Base-by-base conservation (phyloP, 371 early-diverging fungal species). In the Syncephalastrum racemosum region DNA sequence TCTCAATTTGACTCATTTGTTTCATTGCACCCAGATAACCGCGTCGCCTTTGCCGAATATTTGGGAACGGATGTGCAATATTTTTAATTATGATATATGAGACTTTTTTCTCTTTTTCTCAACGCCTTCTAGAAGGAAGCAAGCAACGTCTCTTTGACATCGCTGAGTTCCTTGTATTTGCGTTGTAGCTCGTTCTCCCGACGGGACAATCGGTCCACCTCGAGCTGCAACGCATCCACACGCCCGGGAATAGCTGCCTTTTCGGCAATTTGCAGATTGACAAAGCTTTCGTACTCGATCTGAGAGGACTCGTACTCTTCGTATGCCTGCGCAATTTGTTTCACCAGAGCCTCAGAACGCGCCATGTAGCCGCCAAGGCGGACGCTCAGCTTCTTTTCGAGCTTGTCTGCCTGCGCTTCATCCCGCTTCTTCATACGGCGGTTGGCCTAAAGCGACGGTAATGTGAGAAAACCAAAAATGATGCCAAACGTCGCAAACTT, bases 361-460 rank as follows among this genome's bases (percentile, higher is more conserved):
- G 58, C 56, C 69, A 82, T 81, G 59, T 91, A 90, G 27, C 96
- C 96, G 53, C 96, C 97, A 27, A 94, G 68, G 18, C 82, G 79
- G 12, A 94, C 79, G 13, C 77, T 81, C 25, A 93, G 66, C 59
- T 90, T 90, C 67, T 90, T 92, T 62, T 96, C 96, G n/a, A 90
- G 52, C 67, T 95, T 95, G 18, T 80, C 77, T 1, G 94, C 94
- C 43, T 80, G 80, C 10, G 78, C 69, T 2, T 93, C 91, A 53
- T 91, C 87, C 50, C 82, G 75, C n/a, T 82, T 77, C 93, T 95
- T 93, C 5, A 71, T 54, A 53, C 82, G 80, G n/a, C 90, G 86
- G 53, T 88, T 84, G 3, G 68, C 56, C 77, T 83, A 62, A 25
- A 63, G 48, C 49, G 40, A 43, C 1, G 4, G 25, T 39, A 12